phyloP scores from a whole-genome alignment of 2,329 filamentous ascomycete species.

The Diaporthe ilicicola region DNA sequence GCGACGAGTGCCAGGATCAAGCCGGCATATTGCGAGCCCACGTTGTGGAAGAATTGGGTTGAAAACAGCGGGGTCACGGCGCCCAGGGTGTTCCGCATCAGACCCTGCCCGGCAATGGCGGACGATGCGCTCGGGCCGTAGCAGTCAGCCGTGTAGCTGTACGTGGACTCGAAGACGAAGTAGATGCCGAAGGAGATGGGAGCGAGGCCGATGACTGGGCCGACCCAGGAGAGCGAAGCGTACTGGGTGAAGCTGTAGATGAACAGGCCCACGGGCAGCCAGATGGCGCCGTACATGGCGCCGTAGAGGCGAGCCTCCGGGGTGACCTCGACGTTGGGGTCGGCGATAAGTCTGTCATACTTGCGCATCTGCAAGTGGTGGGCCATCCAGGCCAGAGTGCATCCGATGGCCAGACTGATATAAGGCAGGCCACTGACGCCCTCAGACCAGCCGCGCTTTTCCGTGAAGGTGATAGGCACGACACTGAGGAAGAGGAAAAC shows the following conservation, averaged over 20 bases:
- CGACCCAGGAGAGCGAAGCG: conserved; percentile 56
- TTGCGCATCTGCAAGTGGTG: conserved; percentile 61
- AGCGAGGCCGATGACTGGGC: conserved; percentile 56
- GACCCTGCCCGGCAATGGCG: conserved; percentile 57
- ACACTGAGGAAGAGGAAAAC: conserved; percentile 62
- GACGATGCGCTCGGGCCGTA: conserved; percentile 51
- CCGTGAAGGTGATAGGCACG: conserved; percentile 58
- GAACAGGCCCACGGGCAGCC: conserved; percentile 57
- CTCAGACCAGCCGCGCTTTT: conserved; percentile 61
- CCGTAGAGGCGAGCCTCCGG: conserved; percentile 58
- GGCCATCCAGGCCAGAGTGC: conserved; percentile 54
- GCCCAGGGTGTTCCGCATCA: conserved; percentile 62
- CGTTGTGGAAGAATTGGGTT: conserved; percentile 60
- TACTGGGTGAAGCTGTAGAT: conserved; percentile 65
- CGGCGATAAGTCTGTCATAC: conserved; percentile 50
- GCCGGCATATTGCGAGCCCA: conserved; percentile 61
- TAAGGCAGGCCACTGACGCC: conserved; percentile 59
- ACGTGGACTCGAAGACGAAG: conserved; percentile 51
- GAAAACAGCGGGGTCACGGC: conserved; percentile 61
- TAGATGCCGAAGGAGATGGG: conserved; percentile 62
- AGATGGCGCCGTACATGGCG: conserved; percentile 56
- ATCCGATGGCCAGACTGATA: conserved; percentile 58
- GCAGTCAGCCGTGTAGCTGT: conserved; percentile 61
- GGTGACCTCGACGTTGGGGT: conserved; percentile 46
- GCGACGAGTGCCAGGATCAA: conserved; percentile 56